Percentiles rank a stretch among this genome's conserved stretches.
These are phyloP conservation scores for Cicer judaicum DNA, from an alignment of 306 rosid species.

Conservation along the genomic window DNA sequence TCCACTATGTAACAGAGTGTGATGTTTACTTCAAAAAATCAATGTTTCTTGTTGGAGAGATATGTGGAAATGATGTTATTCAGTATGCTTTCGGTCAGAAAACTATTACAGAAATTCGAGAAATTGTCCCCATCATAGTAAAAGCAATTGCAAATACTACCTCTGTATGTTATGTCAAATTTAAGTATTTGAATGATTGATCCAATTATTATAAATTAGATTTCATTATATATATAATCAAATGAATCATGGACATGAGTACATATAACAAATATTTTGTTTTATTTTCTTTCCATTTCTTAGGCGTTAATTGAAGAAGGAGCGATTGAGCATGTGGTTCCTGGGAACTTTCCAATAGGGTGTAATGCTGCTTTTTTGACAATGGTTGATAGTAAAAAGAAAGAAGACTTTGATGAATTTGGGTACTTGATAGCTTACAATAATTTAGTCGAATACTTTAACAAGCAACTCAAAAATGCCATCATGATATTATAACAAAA, in stretches of 20 bases:
- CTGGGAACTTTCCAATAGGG: background rate
- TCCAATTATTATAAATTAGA: too few relatives aligned
- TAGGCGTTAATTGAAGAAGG: conserved; percentile 14
- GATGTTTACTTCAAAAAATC: background rate
- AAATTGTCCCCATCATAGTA: background rate
- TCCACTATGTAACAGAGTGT: background rate
- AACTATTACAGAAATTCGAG: background rate
- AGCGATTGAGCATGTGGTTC: background rate
- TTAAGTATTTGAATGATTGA: background rate
- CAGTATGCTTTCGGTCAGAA: background rate
- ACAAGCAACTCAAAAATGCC: too few relatives aligned
- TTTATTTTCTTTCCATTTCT: background rate
- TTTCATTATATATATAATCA: too few relatives aligned
- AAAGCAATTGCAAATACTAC: background rate
- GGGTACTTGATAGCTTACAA: too few relatives aligned
- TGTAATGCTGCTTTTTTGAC: conserved; percentile 12
- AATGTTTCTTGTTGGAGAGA: conserved; percentile 24
- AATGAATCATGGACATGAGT: too few relatives aligned
- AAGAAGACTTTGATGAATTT: background rate
- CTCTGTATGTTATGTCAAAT: background rate
- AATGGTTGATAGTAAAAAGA: conserved; percentile 3
- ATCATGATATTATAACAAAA: conserved; percentile 7
- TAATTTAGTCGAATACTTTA: too few relatives aligned
- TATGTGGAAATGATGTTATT: background rate
- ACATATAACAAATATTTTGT: too few relatives aligned